phyloP scores from a whole-genome alignment of 352 stramenopile species.

The Pythium volutum region DNA sequence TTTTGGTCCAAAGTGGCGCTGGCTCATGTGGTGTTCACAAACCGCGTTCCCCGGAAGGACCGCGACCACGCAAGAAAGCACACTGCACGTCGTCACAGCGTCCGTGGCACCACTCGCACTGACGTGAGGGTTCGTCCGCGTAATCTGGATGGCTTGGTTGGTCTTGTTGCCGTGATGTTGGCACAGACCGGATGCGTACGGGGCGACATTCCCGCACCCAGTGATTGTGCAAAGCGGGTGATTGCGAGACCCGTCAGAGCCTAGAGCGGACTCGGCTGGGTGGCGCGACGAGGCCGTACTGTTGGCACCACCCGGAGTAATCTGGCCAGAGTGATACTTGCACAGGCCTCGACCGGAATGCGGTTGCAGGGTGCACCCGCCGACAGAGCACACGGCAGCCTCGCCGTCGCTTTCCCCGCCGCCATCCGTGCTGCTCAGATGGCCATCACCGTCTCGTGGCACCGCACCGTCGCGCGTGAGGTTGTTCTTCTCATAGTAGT shows the following conservation, averaged over 20 bases:
- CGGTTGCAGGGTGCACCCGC: constrained; percentile 24
- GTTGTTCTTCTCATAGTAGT: constrained; percentile 78
- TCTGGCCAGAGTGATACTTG: constrained; percentile 32
- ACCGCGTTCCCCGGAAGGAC: constrained; percentile 4
- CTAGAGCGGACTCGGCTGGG: background rate
- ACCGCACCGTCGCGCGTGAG: constrained; percentile 29
- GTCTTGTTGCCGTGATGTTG: constrained; percentile 46
- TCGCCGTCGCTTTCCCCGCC: constrained; percentile 21
- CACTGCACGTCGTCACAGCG: constrained; percentile 6
- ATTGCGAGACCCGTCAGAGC: constrained; percentile 11
- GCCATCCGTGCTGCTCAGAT: constrained; percentile 20
- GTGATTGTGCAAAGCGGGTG: constrained; percentile 22
- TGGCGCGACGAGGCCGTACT: background rate
- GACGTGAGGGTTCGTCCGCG: constrained; percentile 7
- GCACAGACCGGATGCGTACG: constrained; percentile 49
- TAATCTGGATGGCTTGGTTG: constrained; percentile 32
- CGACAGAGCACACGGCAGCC: constrained; percentile 17
- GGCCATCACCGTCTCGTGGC: constrained; percentile 1
- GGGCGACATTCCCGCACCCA: constrained; percentile 39
- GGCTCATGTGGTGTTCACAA: constrained; percentile 20
- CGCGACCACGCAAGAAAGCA: constrained; percentile 2
- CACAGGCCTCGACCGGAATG: constrained; percentile 24
- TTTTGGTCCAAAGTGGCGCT: constrained; percentile 12
- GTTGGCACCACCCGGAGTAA: background rate
- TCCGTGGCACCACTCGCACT: background rate